A percentile compares a stretch with the other conserved stretches of the same genome.
Evolutionary conservation across 768 basidiomycete genomes (phyloP).

Genomic region (Asterophora parasitica): DNA sequence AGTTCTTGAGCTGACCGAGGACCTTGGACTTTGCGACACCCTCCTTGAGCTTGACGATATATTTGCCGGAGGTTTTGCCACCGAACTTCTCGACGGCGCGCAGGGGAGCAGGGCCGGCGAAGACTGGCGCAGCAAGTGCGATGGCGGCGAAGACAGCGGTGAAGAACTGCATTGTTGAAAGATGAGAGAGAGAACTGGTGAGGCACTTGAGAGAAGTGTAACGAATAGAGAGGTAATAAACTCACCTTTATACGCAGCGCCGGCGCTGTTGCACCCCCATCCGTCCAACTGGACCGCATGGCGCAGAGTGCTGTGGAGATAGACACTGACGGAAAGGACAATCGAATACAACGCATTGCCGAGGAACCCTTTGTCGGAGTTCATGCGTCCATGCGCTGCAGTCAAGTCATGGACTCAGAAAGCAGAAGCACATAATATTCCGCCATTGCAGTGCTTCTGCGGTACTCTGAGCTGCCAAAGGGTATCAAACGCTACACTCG

Average conservation of each 20-base stretch:
- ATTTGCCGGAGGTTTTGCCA: conserved; percentile 9
- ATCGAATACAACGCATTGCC: too few species aligned
- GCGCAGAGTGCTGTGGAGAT: too few species aligned
- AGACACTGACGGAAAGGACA: too few species aligned
- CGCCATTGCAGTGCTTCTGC: too few species aligned
- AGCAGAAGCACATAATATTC: too few species aligned
- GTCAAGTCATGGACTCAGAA: too few species aligned
- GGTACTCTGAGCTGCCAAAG: too few species aligned
- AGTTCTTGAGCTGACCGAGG: conserved; percentile 4
- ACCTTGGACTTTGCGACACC: conserved; percentile 21
- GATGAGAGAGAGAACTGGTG: background rate
- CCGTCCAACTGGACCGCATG: too few species aligned
- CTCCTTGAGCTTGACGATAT: conserved; percentile 29
- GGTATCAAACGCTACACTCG: too few species aligned
- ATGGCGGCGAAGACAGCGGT: conserved; percentile 4
- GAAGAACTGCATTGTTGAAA: conserved; percentile 6
- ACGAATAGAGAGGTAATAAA: background rate
- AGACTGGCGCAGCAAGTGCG: conserved; percentile 1
- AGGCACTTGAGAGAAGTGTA: conserved; percentile 4
- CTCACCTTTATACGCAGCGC: conserved; percentile 4
- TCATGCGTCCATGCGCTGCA: too few species aligned
- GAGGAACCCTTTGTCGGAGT: too few species aligned
- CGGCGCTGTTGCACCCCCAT: too few species aligned
- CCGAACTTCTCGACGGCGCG: conserved; percentile 2
- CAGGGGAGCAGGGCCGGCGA: background rate